Evolutionary conservation across 2,329 filamentous ascomycete species (phyloP), one percentile per base, ranked within the genome.

Genomic region (Dothistroma septosporum): DNA sequence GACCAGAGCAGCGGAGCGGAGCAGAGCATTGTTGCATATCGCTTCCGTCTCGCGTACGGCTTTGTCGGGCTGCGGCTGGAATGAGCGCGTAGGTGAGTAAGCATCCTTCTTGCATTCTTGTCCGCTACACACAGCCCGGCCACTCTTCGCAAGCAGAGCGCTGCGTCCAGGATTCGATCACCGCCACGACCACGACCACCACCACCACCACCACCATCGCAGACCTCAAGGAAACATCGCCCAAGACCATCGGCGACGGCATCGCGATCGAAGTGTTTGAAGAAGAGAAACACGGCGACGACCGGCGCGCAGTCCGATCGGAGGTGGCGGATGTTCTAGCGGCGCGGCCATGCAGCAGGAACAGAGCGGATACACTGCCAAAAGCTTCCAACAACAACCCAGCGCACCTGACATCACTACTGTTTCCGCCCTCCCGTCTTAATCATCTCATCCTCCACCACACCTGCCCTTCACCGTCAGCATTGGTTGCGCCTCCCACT

Each of bases 61-160:
- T 14, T 19, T 44, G 12, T 44, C n/a, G 46, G 22, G 46, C 46
- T 49, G 50, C 50, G 50, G 50, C 50, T 53, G 50, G 50, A 46
- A 55, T 46, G 53, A 24, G 35, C 53, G 53, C 53, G 21, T 55
- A 55, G 53, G 53, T 55, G 53, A 55, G 53, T 55, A 55, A 44
- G 12, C 33, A 28, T 28, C 14, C 2, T 19, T 44, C 19, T 55
- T n/a, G n/a, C 31, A 31, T 31, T 53, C 50, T 53, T 31, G 24
- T 35, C 24, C n/a, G 6, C 50, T n/a, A 1, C 19, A 31, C 50
- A 52, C 48, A 52, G 48, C 48, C 48, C 48, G 48, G 46, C 5
- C 46, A 52, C 12, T n/a, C 11, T 35, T 21, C 24, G n/a, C 24
- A 33, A 32, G 24, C 31, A 35, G 50, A 35, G 22, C 10, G 24